Conservation (phyloP, 2,329 filamentous ascomycete species). For the Penicillium verrucosum region DNA sequence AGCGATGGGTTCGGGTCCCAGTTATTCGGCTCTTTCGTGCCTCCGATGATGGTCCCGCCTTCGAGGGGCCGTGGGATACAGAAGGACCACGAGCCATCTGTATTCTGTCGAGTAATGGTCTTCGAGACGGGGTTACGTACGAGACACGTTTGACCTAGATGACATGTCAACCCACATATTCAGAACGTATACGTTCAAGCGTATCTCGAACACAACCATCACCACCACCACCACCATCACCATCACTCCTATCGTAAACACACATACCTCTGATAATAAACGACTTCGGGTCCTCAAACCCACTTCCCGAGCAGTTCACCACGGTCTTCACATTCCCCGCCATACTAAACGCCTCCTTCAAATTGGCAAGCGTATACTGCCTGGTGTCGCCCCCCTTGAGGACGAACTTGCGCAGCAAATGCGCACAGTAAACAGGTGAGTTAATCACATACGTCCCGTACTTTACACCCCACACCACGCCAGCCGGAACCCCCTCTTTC, state of each 20-base stretch:
- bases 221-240: not conserved
- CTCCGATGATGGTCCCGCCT: slow-evolving; percentile 64
- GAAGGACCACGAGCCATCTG: slow-evolving; percentile 62
- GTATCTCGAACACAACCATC: not conserved
- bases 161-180: not conserved
- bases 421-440: slow-evolving; percentile 43
- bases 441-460: slow-evolving; percentile 46
- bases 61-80: slow-evolving; percentile 59
- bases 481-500: slow-evolving; percentile 30
- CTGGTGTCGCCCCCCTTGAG: slow-evolving; percentile 36
- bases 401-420: slow-evolving; percentile 42
- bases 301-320: slow-evolving; percentile 46
- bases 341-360: slow-evolving; percentile 40
- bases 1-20: slow-evolving; percentile 52
- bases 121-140: slow-evolving; percentile 44
- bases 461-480: slow-evolving; percentile 41
- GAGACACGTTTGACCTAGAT: slow-evolving; percentile 47
- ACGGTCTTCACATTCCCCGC: slow-evolving; percentile 35
- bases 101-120: slow-evolving; percentile 59
- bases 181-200: not conserved
- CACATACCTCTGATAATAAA: slow-evolving; percentile 44
- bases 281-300: slow-evolving; percentile 42
- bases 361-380: slow-evolving; percentile 27
- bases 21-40: slow-evolving; percentile 60
- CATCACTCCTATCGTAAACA: not conserved